Percentiles rank a stretch among this genome's conserved stretches.
Conservation (phyloP, 2,329 filamentous ascomycete species). For the Penicillium frequentans region DNA sequence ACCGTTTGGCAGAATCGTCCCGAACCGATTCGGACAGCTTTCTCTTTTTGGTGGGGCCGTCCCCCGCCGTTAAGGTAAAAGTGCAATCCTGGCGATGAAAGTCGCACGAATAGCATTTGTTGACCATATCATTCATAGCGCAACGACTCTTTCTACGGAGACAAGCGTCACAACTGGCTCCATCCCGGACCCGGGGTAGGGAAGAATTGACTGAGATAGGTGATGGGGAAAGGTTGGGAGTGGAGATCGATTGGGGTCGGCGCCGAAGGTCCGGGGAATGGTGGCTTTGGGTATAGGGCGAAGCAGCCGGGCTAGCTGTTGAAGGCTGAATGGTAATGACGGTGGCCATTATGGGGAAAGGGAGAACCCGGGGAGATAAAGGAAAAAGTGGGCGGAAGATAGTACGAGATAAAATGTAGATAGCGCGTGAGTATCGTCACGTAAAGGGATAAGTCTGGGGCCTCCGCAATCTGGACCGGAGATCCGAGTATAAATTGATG, state of each 20-base stretch:
- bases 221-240: constrained; percentile 25
- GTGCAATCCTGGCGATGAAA: constrained; percentile 48
- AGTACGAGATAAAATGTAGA: constrained; percentile 13
- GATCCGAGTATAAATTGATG: neutral
- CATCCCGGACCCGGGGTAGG: constrained; percentile 38
- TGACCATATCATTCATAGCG: constrained; percentile 45
- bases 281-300: constrained; percentile 27
- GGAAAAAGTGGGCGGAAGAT: neutral
- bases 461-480: neutral
- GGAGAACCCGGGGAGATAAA: neutral
- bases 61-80: constrained; percentile 33
- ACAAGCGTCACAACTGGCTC: constrained; percentile 44
- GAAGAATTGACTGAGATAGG: constrained; percentile 22
- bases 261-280: constrained; percentile 25
- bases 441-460: constrained; percentile 16
- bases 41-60: constrained; percentile 38
- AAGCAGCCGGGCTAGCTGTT: constrained; percentile 26
- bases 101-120: constrained; percentile 47
- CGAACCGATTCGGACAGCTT: constrained; percentile 36
- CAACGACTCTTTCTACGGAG: constrained; percentile 44
- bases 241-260: constrained; percentile 22
- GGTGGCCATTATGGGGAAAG: constrained; percentile 33
- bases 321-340: constrained; percentile 44
- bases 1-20: constrained; percentile 40
- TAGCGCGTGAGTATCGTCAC: constrained; percentile 14